phyloP scores from a whole-genome alignment of 208 protist species.

The Acanthamoeba lenticulata region DNA sequence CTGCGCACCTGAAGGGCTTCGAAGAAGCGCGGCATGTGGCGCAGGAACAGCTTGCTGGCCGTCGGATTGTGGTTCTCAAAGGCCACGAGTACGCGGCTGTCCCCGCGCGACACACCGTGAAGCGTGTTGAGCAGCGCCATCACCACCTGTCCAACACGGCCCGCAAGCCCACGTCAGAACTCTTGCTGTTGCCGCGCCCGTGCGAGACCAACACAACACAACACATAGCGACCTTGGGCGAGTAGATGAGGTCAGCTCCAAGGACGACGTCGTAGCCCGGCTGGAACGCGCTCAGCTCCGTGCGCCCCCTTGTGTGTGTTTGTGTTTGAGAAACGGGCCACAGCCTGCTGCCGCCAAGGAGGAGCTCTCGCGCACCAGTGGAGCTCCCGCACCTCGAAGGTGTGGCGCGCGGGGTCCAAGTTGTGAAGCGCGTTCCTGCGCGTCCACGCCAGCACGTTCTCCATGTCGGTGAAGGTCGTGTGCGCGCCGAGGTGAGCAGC shows the following conservation, averaged over 20 bases:
- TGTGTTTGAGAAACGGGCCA: background rate
- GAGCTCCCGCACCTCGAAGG: background rate
- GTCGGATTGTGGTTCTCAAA: conserved; percentile 45
- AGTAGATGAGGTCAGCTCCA: conserved; percentile 49
- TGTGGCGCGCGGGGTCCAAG: background rate
- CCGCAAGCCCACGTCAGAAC: background rate
- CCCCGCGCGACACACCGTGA: background rate
- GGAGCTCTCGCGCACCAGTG: background rate
- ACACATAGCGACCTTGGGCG: background rate
- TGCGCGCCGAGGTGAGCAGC: conserved; percentile 9
- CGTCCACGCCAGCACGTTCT: background rate
- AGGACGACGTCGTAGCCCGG: conserved; percentile 27
- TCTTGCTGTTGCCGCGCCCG: no score
- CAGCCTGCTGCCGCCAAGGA: background rate
- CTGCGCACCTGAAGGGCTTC: background rate
- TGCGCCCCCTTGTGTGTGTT: background rate
- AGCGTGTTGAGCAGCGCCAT: conserved; percentile 13
- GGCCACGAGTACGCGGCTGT: conserved; percentile 15
- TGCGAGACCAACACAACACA: no score
- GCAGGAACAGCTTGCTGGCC: conserved; percentile 12
- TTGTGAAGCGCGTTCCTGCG: background rate
- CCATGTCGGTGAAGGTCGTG: conserved; percentile 48
- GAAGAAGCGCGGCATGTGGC: background rate
- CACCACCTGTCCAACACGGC: background rate
- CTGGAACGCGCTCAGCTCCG: background rate